Evolutionary conservation across 78 protist species (phyloP).

Genomic region (Isochrysis galbana): DNA sequence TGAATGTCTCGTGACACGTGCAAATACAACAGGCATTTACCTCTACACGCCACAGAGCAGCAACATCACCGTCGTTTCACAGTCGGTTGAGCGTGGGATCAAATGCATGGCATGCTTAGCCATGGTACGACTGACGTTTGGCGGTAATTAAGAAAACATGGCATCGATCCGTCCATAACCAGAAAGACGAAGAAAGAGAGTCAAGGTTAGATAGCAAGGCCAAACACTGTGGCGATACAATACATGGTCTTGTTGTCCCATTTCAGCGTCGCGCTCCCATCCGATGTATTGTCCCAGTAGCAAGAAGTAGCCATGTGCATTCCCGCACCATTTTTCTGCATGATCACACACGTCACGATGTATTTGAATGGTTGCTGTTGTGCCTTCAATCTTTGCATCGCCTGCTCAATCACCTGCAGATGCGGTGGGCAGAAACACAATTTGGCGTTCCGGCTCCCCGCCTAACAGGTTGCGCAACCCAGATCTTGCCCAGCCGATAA

Average conservation of each 20-base stretch:
- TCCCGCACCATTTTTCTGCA: constrained; percentile 58
- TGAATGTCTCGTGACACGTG: too few species aligned
- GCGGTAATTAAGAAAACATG: too few species aligned
- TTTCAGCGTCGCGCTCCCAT: not conserved
- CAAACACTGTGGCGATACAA: constrained; percentile 49
- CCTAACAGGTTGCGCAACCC: too few species aligned
- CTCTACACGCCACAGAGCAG: too few species aligned
- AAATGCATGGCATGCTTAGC: too few species aligned
- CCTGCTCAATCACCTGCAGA: constrained; percentile 18
- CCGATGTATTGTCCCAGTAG: constrained; percentile 50
- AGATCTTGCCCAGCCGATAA: not conserved
- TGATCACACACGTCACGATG: constrained; percentile 24
- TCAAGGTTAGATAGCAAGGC: constrained; percentile 22
- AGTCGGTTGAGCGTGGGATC: too few species aligned
- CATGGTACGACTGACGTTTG: too few species aligned
- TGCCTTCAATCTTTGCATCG: not conserved
- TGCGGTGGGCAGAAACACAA: not conserved
- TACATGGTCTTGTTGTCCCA: constrained; percentile 41
- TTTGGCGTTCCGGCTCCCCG: too few species aligned
- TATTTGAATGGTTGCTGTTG: constrained; percentile 51
- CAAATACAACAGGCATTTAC: too few species aligned
- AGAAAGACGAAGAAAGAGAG: too few species aligned
- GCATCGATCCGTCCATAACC: too few species aligned
- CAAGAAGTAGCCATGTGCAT: constrained; percentile 45
- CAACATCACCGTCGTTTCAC: too few species aligned